phyloP scores from a whole-genome alignment of 352 stramenopile genomes.

The Phytophthora constricta region DNA sequence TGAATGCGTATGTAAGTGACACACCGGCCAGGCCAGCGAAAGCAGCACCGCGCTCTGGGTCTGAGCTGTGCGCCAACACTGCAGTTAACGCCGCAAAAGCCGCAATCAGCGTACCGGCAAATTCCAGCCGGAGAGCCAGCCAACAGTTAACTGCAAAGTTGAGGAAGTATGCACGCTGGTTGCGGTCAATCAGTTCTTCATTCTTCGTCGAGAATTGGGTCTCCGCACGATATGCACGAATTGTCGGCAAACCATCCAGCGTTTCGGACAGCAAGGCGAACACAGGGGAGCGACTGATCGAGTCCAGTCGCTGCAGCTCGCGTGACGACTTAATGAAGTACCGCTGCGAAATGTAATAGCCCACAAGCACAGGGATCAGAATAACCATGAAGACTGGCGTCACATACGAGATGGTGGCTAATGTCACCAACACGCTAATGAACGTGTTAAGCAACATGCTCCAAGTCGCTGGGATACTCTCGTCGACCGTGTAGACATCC shows the following conservation, averaged over 20 bases:
- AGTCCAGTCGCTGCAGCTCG: slow-evolving; percentile 97
- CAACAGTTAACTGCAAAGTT: slow-evolving; percentile 83
- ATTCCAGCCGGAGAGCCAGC: slow-evolving; percentile 78
- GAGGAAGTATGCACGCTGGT: slow-evolving; percentile 78
- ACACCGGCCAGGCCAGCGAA: slow-evolving; percentile 74
- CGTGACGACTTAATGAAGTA: slow-evolving; percentile 94
- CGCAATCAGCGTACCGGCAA: slow-evolving; percentile 69
- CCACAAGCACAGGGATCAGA: slow-evolving; percentile 70
- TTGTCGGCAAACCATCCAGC: slow-evolving; percentile 94
- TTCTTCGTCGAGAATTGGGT: slow-evolving; percentile 61
- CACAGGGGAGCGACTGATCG: slow-evolving; percentile 93
- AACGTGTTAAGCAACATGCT: slow-evolving; percentile 76
- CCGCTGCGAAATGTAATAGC: slow-evolving; percentile 80
- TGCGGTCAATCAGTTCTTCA: slow-evolving; percentile 60
- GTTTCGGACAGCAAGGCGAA: slow-evolving; percentile 96
- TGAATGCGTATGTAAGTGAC: slow-evolving; percentile 83
- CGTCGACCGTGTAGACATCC: slow-evolving; percentile 82
- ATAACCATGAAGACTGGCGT: slow-evolving; percentile 78
- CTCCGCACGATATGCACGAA: slow-evolving; percentile 84
- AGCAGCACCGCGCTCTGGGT: slow-evolving; percentile 39
- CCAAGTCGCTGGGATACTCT: slow-evolving; percentile 73
- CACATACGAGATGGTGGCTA: slow-evolving; percentile 75
- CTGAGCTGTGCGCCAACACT: slow-evolving; percentile 57
- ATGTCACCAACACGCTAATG: slow-evolving; percentile 67
- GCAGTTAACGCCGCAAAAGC: slow-evolving; percentile 58